Percentiles rank a stretch among this genome's conserved stretches.
phyloP scores from a whole-genome alignment of 192 early-diverging fungal genomes.

The Diversispora epigaea region DNA sequence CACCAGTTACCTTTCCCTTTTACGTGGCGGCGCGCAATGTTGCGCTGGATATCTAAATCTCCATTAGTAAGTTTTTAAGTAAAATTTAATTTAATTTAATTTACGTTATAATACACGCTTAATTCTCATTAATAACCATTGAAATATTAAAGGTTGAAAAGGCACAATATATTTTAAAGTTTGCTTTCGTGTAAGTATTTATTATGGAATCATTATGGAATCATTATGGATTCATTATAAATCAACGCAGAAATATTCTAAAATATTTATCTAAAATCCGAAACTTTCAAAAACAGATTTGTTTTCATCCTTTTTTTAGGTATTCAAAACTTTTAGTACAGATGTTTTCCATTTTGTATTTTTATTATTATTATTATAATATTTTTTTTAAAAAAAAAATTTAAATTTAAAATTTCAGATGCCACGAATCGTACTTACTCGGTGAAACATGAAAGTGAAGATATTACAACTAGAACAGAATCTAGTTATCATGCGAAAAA shows the following conservation, averaged over 20 bases:
- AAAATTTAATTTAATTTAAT: background rate
- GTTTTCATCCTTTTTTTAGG: slow-evolving; percentile 56
- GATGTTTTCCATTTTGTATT: background rate
- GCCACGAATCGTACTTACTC: slow-evolving; percentile 47
- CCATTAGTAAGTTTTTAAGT: slow-evolving; percentile 34
- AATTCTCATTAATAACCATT: background rate
- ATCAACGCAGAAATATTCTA: background rate
- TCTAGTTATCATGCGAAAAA: slow-evolving; percentile 45
- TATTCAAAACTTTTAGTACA: slow-evolving; percentile 24
- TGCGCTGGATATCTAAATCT: slow-evolving; percentile 48
- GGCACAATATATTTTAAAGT: slow-evolving; percentile 46
- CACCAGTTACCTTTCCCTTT: slow-evolving; percentile 50
- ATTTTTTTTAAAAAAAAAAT: no score
- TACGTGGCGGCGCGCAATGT: slow-evolving; percentile 47
- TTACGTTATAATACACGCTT: background rate
- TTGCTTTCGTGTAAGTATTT: slow-evolving; percentile 51
- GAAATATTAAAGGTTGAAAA: slow-evolving; percentile 29
- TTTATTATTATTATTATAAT: no score
- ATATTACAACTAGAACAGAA: slow-evolving; percentile 41
- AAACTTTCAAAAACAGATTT: slow-evolving; percentile 39
- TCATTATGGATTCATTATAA: background rate
- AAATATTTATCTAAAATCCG: background rate
- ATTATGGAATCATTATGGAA: background rate
- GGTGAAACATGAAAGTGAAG: slow-evolving; percentile 32
- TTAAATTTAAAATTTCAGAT: slow-evolving; percentile 38